Evolutionary conservation across 2,329 filamentous ascomycete genomes (phyloP), one percentile per base, ranked within the genome.

Genomic region (Phaeosphaeria sp.): DNA sequence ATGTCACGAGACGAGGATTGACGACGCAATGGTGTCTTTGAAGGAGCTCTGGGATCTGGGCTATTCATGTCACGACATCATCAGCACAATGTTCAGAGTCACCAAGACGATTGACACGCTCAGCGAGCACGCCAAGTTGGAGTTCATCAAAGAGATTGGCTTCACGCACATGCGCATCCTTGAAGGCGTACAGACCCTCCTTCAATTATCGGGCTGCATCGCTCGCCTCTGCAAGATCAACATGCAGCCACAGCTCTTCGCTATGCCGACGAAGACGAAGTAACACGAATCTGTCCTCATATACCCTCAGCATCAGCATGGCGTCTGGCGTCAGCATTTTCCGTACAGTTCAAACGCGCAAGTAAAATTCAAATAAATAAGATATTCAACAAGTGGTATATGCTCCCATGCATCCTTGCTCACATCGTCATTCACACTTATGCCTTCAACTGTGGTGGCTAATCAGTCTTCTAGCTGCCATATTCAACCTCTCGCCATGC

Each of bases 161-260:
- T 98, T 98, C 78, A 96, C 95, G 2, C 95, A 99, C 75, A 99
- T 99, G 95, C 93, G 96, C 77, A 94, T 99, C 55, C 82, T 99
- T n/a, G 95, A 99, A 75, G 95, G 95, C 27, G 92, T 99, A 22
- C 94, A 98, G 79, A 97, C 94, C 7, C 85, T 97, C 62, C 84
- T 99, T 57, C 95, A 99, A 78, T 84, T 99, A 46, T 96, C 92
- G 72, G 95, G 94, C 11, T 98, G 94, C 74, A 85, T 99, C 21
- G 93, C 92, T 17, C 89, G 94, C 69, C 83, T 99, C 55, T 95
- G 92, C 81, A 96, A 90, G 82, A 89, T 98, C 76, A 97, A 97
- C 78, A 98, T 99, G 94, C 91, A 96, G 72, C 90, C 92, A 2
- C 89, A 90, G 75, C 85, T 90, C 60, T 97, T 97, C 73, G 82